Conservation (phyloP, 2,329 filamentous ascomycete species). For the Pezicula neosporulosa region DNA sequence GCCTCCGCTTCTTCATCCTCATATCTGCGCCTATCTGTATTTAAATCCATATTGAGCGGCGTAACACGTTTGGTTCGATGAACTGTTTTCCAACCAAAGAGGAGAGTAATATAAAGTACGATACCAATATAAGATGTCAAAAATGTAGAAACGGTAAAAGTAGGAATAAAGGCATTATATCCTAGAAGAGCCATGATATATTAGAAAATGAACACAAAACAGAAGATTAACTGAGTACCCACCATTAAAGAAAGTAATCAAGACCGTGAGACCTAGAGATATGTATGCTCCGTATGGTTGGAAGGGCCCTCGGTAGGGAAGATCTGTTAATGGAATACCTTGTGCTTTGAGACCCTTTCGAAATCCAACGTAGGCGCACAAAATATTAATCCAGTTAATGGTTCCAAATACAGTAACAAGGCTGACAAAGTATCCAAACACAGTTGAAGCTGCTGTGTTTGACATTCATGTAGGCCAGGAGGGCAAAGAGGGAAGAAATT, state of each 20-base stretch:
- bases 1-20: neutral
- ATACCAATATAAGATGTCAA: conserved; percentile 57
- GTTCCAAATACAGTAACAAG: conserved; percentile 44
- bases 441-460: conserved; percentile 56
- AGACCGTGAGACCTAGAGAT: conserved; percentile 29
- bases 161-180: neutral
- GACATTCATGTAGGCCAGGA: conserved; percentile 65
- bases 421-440: conserved; percentile 68
- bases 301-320: conserved; percentile 46
- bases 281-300: conserved; percentile 51
- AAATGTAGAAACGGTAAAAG: neutral
- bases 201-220: neutral
- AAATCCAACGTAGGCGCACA: conserved; percentile 50
- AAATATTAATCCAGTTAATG: conserved; percentile 42
- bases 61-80: neutral
- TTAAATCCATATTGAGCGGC: neutral
- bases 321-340: conserved; percentile 6
- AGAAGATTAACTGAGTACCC: neutral
- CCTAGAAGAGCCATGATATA: neutral
- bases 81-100: conserved; percentile 33
- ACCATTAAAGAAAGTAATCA: neutral
- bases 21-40: conserved; percentile 1
- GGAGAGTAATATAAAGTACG: conserved; percentile 55
- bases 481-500: neutral
- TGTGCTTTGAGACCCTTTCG: conserved; percentile 28